phyloP scores from a whole-genome alignment of 2,329 filamentous ascomycete genomes.

The Simplicillium sp. region DNA sequence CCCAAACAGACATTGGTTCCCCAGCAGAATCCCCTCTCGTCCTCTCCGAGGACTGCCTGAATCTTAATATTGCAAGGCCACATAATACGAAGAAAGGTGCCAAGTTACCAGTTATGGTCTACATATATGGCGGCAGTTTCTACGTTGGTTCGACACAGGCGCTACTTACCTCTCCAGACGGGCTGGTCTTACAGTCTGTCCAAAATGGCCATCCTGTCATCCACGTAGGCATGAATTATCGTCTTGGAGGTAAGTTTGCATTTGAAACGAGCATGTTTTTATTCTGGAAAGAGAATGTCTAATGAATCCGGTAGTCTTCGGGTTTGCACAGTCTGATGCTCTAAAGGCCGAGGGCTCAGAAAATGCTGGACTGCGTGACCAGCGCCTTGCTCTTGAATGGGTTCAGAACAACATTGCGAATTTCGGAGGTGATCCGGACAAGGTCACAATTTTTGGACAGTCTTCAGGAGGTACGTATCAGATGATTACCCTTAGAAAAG shows the following conservation, averaged over 20 bases:
- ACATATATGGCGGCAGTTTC: constrained; percentile 23
- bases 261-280: too few species aligned
- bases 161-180: constrained; percentile 29
- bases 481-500: constrained; percentile 10
- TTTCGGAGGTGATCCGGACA: constrained; percentile 6
- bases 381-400: constrained; percentile 8
- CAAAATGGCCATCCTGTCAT: constrained; percentile 26
- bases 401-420: constrained; percentile 7
- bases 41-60: neutral
- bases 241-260: constrained; percentile 11
- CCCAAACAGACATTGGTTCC: neutral
- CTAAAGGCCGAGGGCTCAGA: constrained; percentile 5
- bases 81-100: neutral
- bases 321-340: constrained; percentile 14
- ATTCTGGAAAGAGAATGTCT: too few species aligned
- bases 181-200: constrained; percentile 33
- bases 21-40: neutral
- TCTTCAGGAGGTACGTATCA: constrained; percentile 8
- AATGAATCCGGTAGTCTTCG: constrained; percentile 13
- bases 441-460: constrained; percentile 9
- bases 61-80: neutral
- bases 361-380: constrained; percentile 8
- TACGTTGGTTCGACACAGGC: constrained; percentile 19
- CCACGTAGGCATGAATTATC: constrained; percentile 24
- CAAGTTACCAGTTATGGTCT: constrained; percentile 26